Evolutionary conservation across 768 basidiomycete genomes (phyloP).

Genomic region (Boletellus ananiceps): DNA sequence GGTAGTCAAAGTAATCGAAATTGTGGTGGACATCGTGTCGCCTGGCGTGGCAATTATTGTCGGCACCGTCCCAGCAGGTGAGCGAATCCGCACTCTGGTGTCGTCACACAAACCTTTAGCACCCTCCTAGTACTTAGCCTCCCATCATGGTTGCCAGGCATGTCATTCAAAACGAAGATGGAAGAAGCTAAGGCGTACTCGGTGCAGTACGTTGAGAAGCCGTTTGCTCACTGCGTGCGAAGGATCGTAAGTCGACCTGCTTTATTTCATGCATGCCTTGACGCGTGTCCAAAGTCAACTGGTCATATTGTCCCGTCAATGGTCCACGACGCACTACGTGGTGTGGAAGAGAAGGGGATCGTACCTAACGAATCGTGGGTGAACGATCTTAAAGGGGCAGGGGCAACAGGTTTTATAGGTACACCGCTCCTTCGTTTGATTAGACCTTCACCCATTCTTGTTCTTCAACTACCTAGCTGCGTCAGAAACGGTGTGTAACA

Average conservation of each 20-base stretch:
- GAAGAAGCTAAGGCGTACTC: neutral
- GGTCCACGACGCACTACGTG: constrained; percentile 5
- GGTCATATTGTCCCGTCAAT: neutral
- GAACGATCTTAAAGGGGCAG: constrained; percentile 2
- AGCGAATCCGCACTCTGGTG: neutral
- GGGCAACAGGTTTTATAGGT: constrained; percentile 12
- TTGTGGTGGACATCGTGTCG: neutral
- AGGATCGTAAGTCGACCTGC: neutral
- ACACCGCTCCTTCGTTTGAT: neutral
- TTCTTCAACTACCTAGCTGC: neutral
- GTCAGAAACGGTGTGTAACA: neutral
- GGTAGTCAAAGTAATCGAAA: neutral
- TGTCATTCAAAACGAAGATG: constrained; percentile 10
- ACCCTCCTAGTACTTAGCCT: constrained; percentile 1
- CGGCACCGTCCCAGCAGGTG: constrained; percentile 6
- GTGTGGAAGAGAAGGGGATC: neutral
- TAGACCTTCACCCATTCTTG: neutral
- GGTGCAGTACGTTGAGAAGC: constrained; percentile 1
- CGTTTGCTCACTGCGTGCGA: constrained; percentile 1
- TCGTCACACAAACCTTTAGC: neutral
- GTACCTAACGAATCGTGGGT: constrained; percentile 1
- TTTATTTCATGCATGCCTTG: neutral
- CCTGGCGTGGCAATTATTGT: neutral
- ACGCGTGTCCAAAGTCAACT: neutral
- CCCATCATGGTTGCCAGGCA: constrained; percentile 14